Evolutionary conservation across 2,329 filamentous ascomycete genomes (phyloP), one percentile per base, ranked within the genome.

Genomic region (Knoxdaviesia capensis): DNA sequence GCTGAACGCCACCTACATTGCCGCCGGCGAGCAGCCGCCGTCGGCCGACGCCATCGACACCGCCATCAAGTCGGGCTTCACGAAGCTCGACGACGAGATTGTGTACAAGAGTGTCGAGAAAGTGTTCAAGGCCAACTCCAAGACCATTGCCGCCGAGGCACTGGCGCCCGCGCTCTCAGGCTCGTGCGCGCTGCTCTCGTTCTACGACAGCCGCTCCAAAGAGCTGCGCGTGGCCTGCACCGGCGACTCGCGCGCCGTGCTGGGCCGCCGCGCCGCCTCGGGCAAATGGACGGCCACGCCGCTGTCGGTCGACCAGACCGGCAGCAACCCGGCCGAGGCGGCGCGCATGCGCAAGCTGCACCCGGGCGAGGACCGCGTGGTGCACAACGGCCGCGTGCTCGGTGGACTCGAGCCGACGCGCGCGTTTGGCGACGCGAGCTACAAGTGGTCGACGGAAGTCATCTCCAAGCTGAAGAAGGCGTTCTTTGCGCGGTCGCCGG

Each of bases 151-250:
- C 3, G 88, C 90, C 5, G 87, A 96, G 60, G 68, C 93, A 6
- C 73, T 98, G 9, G 87, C 87, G 7, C 90, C 90, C 6, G 92
- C 90, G 6, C 68, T 96, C 29, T 94, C 90, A 2, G 90, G 90
- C n/a, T 96, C 92, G 1, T 98, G 90, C 56, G 92, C 90, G 36
- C 73, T 98, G 5, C 71, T 98, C 7, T 93, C 86, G 6, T 98
- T 98, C 62, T 98, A 96, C 60, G 88, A 98, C 56, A 87, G 77
- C 54, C 72, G 73, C 41, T 81, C 81, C 37, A 86, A 93, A 55
- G 75, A 90, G 36, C 69, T 98, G 10, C 77, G 86, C n/a, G 85
- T 96, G 8, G 90, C 90, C 7, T 94, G 86, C 57, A 94, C 90
- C 1, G 90, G 90, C 43, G 90, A 98, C 59, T 94, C 86, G n/a